phyloP scores from a whole-genome alignment of 2,329 filamentous ascomycete species.

The Scytalidium lignicola region DNA sequence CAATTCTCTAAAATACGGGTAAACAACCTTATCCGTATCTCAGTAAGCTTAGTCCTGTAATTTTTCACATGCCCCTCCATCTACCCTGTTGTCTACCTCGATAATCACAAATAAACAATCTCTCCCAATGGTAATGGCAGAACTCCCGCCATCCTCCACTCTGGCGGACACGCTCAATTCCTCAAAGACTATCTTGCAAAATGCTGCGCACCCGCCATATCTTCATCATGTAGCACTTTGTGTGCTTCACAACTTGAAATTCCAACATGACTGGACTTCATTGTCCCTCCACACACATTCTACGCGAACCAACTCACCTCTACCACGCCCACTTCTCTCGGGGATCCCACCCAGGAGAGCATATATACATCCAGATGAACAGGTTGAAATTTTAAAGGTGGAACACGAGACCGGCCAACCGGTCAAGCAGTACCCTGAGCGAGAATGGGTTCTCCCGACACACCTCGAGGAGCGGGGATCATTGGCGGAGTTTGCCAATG shows the following conservation, averaged over 20 bases:
- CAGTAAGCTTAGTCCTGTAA: too few species aligned
- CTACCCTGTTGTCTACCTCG: too few species aligned
- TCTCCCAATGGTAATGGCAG: conserved; percentile 1
- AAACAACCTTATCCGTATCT: too few species aligned
- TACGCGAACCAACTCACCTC: conserved; percentile 31
- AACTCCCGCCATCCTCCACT: conserved; percentile 14
- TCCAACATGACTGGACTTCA: conserved; percentile 71
- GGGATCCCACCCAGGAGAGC: conserved; percentile 68
- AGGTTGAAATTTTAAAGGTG: conserved; percentile 64
- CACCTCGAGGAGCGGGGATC: conserved; percentile 71
- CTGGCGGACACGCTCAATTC: conserved; percentile 20
- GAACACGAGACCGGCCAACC: conserved; percentile 44
- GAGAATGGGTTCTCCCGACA: conserved; percentile 73
- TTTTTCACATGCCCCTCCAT: too few species aligned
- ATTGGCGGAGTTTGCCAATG: conserved; percentile 56
- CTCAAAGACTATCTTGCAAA: conserved; percentile 14
- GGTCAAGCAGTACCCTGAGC: conserved; percentile 47
- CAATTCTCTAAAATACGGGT: too few species aligned
- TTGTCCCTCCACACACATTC: conserved; percentile 49
- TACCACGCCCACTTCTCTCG: conserved; percentile 60
- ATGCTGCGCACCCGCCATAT: conserved; percentile 22
- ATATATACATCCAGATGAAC: conserved; percentile 79
- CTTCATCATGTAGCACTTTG: conserved; percentile 48
- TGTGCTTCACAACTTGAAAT: conserved; percentile 65
- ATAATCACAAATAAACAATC: too few species aligned